phyloP scores from a whole-genome alignment of 352 stramenopile species.

The Pythium pyrilobum region DNA sequence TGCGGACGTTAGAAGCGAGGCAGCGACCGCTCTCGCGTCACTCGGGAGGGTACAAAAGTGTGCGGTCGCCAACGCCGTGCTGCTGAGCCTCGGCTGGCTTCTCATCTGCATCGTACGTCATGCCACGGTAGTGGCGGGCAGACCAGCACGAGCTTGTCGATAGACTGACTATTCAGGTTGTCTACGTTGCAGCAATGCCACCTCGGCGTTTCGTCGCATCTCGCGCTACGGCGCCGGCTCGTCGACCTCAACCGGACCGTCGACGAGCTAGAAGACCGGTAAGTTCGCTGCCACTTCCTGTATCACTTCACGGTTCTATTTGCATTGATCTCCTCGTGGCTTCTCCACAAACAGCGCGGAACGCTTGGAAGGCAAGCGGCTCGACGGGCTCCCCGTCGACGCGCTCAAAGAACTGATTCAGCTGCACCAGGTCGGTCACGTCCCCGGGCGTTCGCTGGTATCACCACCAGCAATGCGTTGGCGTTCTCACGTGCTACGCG shows the following conservation, averaged over 20 bases:
- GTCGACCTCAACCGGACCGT: constrained; percentile 3
- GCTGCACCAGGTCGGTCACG: constrained; percentile 34
- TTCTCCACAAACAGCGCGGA: constrained; percentile 29
- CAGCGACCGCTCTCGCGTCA: neutral
- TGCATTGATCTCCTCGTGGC: no score
- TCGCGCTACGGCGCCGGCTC: constrained; percentile 11
- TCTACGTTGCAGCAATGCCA: constrained; percentile 18
- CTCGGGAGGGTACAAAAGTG: no score
- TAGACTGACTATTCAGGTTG: neutral
- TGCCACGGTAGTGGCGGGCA: no score
- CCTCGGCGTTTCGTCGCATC: constrained; percentile 16
- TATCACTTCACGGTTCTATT: neutral
- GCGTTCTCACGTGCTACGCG: neutral
- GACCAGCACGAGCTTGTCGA: no score
- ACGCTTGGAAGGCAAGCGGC: constrained; percentile 31
- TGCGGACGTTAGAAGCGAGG: neutral
- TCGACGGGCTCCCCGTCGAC: constrained; percentile 31
- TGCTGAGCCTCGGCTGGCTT: constrained; percentile 47
- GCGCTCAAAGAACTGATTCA: constrained; percentile 55
- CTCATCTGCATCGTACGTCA: constrained; percentile 43
- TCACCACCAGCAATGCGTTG: neutral
- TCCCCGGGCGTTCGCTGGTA: neutral
- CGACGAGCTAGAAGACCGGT: constrained; percentile 20
- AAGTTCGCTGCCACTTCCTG: neutral
- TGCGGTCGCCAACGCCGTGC: constrained; percentile 30